Base-by-base conservation (phyloP, 2,329 filamentous ascomycete species). In the Cercospora citrullina region DNA sequence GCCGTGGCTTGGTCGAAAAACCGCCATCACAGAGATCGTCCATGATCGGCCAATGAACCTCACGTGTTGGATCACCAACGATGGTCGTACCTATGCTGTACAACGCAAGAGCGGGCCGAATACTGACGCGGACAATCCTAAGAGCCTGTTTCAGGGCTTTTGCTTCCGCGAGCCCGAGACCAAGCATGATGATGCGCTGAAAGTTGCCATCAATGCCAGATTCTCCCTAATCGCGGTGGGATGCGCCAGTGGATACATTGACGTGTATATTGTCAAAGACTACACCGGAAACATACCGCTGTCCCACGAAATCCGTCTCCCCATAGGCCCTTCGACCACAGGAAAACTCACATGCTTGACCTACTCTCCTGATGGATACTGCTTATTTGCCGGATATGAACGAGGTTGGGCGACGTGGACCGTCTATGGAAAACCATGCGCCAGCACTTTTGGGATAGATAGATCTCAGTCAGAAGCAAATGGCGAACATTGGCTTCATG, bases 21-120 rank as follows among this genome's bases (percentile, higher is more conserved):
- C 87, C 1, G 87, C 86, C 1, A 87, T 98, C 63, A 83, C 85
- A 18, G 92, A 96, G 75, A 96, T 99, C 91, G 90, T 94, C 1
- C 90, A 96, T 77, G 95, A 99, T 79, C 88, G 94, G 68, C 94
- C 95, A 0, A 99, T 99, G 94, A 97, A 96, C 75, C 84, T 99
- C 12, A 90, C 92, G 9, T 92, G 94, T 9, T 99, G 95, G 95
- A 87, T 97, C 66, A 95, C 93, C 5, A 91, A 85, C 75, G 93
- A 96, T 74, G 95, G 95, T 6, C 89, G 89, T 77, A 93, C 90
- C 1, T 98, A 96, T 80, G 94, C 94, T 18, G 94, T 98, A 26
- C 95, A 98, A 79, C 88, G 93, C 68, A 77, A 84, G 16, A 74
- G 78, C 10, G 84, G 79, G 7, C 73, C 77, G 4, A 65, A 64